These are phyloP conservation scores for Isabelozyma pseudorhagii DNA, from an alignment of 805 yeast species.

Conservation along the genomic window DNA sequence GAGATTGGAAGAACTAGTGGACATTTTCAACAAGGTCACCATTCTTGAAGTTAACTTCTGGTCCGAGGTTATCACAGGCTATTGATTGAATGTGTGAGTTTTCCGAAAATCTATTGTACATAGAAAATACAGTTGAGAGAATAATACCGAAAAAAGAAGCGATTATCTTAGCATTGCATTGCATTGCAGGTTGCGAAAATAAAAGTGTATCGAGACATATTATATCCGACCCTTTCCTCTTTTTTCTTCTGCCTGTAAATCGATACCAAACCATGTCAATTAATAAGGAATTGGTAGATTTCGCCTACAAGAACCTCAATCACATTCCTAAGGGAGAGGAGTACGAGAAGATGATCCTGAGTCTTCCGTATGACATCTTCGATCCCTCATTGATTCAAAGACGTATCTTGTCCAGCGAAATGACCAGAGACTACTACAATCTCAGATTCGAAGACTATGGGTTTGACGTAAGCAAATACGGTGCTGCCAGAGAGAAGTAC, in stretches of 20 bases:
- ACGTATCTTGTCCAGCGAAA: conserved; percentile 30
- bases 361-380: conserved; percentile 43
- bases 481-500: conserved; percentile 32
- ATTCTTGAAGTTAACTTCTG: conserved; percentile 66
- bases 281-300: conserved; percentile 31
- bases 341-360: conserved; percentile 56
- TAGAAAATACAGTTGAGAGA: too few species aligned
- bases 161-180: too few species aligned
- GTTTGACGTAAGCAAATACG: conserved; percentile 20
- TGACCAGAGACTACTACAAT: conserved; percentile 28
- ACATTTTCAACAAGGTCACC: conserved; percentile 59
- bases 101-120: too few species aligned
- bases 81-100: neutral
- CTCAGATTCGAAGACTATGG: conserved; percentile 32
- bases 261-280: neutral
- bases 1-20: conserved; percentile 50
- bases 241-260: neutral
- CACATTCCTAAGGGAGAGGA: conserved; percentile 36
- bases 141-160: too few species aligned
- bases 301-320: conserved; percentile 29
- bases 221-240: neutral
- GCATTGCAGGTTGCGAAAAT: too few species aligned
- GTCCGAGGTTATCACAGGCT: conserved; percentile 44
- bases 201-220: neutral
- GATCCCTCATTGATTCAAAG: conserved; percentile 20